Conservation (phyloP, 306 rosid genomes). For the Cucurbita pepo region DNA sequence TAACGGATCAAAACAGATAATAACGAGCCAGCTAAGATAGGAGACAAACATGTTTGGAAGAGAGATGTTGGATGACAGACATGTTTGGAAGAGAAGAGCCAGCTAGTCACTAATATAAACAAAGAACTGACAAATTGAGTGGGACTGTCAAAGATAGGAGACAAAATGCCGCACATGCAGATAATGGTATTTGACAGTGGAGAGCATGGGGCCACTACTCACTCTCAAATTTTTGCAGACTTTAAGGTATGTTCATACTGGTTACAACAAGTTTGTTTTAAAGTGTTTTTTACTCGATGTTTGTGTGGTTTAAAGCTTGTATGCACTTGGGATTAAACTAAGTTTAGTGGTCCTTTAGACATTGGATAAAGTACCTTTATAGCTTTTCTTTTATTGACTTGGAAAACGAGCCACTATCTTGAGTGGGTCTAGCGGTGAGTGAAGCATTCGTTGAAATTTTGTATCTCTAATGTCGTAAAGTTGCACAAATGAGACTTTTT, state of each 20-base stretch:
- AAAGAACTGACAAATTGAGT: not conserved
- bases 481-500: not conserved
- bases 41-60: conserved; percentile 1
- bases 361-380: not conserved
- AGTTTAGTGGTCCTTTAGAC: not conserved
- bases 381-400: not conserved
- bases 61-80: not conserved
- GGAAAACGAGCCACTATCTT: not conserved
- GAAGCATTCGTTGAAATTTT: not conserved
- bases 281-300: not conserved
- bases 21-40: no score
- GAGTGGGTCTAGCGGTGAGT: not conserved
- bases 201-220: not conserved
- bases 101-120: not conserved
- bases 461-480: not conserved
- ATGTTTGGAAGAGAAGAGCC: conserved; percentile 1
- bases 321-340: not conserved
- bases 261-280: not conserved
- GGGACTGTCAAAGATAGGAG: not conserved
- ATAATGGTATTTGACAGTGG: conserved; percentile 5
- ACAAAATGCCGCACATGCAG: conserved; percentile 16
- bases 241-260: not conserved
- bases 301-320: not conserved
- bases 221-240: not conserved
- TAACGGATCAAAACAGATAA: no score